These are phyloP conservation scores for Podaxis sp. DNA, from an alignment of 768 basidiomycete species.

Conservation along the genomic window DNA sequence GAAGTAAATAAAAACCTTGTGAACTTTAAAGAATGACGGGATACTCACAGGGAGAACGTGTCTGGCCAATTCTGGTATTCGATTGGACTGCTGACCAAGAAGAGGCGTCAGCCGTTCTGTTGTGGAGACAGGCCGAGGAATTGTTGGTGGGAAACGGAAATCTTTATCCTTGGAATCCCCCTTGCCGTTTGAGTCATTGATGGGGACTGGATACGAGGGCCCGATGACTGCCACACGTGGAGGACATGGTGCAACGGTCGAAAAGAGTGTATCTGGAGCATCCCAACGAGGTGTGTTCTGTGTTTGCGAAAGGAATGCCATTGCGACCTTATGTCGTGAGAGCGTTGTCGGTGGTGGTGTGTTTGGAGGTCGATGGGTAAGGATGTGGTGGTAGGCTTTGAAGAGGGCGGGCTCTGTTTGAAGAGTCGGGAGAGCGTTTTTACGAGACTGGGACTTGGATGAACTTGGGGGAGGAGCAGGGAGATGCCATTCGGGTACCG, in stretches of 20 bases:
- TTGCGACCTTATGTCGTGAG: slow-evolving; percentile 71
- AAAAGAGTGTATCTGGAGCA: slow-evolving; percentile 62
- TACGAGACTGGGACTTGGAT: slow-evolving; percentile 22
- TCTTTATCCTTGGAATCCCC: slow-evolving; percentile 44
- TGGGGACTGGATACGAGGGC: slow-evolving; percentile 62
- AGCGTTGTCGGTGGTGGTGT: slow-evolving; percentile 51
- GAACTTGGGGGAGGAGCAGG: slow-evolving; percentile 38
- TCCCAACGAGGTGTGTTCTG: slow-evolving; percentile 67
- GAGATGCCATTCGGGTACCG: slow-evolving; percentile 68
- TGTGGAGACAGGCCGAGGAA: slow-evolving; percentile 41
- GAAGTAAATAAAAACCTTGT: slow-evolving; percentile 6
- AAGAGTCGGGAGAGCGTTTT: slow-evolving; percentile 37
- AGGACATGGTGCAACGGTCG: slow-evolving; percentile 52
- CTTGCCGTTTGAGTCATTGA: slow-evolving; percentile 26
- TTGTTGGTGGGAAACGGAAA: slow-evolving; percentile 50
- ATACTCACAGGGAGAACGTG: slow-evolving; percentile 63
- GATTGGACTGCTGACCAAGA: slow-evolving; percentile 59
- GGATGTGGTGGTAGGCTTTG: slow-evolving; percentile 72
- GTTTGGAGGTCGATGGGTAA: slow-evolving; percentile 63
- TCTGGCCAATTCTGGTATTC: slow-evolving; percentile 66
- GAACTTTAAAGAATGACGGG: neutral
- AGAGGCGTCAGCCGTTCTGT: slow-evolving; percentile 59
- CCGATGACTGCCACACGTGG: slow-evolving; percentile 64
- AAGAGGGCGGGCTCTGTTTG: slow-evolving; percentile 64
- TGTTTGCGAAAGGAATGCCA: slow-evolving; percentile 60